Percentiles rank a stretch among this genome's conserved stretches.
These are phyloP conservation scores for Epichloe glyceriae DNA, from an alignment of 2,329 filamentous ascomycete genomes.

Conservation along the genomic window DNA sequence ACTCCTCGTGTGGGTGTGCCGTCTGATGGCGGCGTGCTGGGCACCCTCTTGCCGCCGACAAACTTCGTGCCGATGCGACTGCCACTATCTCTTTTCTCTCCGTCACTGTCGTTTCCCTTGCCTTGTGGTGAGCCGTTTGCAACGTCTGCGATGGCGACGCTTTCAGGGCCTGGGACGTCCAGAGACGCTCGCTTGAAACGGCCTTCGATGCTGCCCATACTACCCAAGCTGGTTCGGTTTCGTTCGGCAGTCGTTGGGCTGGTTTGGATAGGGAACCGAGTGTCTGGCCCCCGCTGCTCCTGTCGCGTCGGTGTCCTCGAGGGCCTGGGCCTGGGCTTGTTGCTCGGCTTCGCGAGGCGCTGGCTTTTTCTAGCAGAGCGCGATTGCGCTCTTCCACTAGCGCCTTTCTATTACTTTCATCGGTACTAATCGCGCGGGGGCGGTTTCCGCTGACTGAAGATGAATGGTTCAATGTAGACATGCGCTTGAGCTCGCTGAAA, in stretches of 20 bases:
- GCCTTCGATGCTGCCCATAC: conserved; percentile 28
- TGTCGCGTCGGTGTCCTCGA: conserved; percentile 60
- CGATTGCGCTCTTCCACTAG: conserved; percentile 89
- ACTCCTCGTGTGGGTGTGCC: conserved; percentile 26
- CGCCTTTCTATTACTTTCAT: conserved; percentile 88
- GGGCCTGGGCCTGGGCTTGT: conserved; percentile 57
- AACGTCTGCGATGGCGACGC: conserved; percentile 25
- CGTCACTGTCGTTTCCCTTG: conserved; percentile 13
- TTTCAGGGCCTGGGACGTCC: conserved; percentile 59
- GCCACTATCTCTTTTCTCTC: conserved; percentile 52
- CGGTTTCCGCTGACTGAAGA: conserved; percentile 44
- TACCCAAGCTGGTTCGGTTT: conserved; percentile 36
- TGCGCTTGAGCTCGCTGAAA: conserved; percentile 90
- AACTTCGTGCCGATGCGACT: conserved; percentile 32
- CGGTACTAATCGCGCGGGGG: conserved; percentile 79
- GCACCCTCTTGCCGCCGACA: conserved; percentile 35
- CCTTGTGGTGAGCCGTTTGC: conserved; percentile 27
- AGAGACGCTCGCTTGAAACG: conserved; percentile 53
- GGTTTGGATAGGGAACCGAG: conserved; percentile 72
- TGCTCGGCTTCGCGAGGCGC: conserved; percentile 54
- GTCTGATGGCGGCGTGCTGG: conserved; percentile 19
- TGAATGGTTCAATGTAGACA: conserved; percentile 57
- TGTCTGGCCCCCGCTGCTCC: conserved; percentile 63
- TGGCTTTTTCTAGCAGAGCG: conserved; percentile 58
- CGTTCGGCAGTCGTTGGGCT: conserved; percentile 44